Evolutionary conservation across 257 asterid genomes (phyloP), one percentile per base, ranked within the genome.

Genomic region (Cordia subcordata): DNA sequence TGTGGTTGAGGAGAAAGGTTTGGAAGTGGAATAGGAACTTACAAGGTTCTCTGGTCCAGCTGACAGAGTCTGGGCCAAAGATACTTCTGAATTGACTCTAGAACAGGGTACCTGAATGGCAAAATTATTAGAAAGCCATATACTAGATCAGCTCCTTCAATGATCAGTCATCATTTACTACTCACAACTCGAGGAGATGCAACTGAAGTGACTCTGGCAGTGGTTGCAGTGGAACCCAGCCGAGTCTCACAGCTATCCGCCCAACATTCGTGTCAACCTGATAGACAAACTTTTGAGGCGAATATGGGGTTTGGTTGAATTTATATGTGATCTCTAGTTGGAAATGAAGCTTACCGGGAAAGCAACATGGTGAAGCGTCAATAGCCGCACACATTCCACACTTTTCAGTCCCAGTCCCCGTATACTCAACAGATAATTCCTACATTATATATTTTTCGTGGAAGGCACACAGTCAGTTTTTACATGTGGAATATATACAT

Each of bases 221-320:
- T 51, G 96, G 96, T 68, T 78, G 99, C 38, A 92, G 90, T 73
- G 99, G 99, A 64, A 92, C 99, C 99, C 99, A 92, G 54, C 99
- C 99, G 45, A 92, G 90, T 61, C 99, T 83, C 68, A 88, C 96
- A 46, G 94, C 96, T 63, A 92, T 92, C 53, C 99, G 85, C 23
- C 96, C 99, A 55, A 92, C 99, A 74, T 92, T 92, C 10, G 96
- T 92, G 75, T 92, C 99, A 72, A 92, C 99, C 99, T 92, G 67
- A 72, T 50, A 70, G 50, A 68, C 10, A 50, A 44, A 79, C 63
- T 56, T 52, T 53, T 75, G 49, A 72, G 76, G 35, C 21, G 17
- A 45, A 20, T 14, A 21, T 5, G 27, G 47, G 35, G 59, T 55
- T 61, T 32, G 53, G 55, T 50, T 35, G 59, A 62, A 38, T 57